Base-by-base conservation (phyloP, 495 filamentous ascomycete species). In the Aspergillus ellipticus region DNA sequence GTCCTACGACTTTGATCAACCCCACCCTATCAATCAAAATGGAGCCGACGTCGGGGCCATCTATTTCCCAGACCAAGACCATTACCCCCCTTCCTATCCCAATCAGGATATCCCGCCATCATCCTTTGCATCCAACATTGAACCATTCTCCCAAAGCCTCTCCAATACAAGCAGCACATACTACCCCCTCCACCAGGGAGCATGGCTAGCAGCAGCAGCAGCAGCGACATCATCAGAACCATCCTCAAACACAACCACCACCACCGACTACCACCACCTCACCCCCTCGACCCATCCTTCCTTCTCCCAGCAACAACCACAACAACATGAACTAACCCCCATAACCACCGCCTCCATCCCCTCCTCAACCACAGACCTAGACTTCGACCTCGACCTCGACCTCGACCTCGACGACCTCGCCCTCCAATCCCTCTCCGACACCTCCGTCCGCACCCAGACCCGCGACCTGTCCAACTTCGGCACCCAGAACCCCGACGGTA, bases 401-500 rank as follows among this genome's bases (percentile, higher is more conserved):
- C 50, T 45, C 42, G 49, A 52, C 31, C 42, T 53, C 42, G 35
- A 55, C 16, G 22, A 49, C 29, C 24, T 45, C 21, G 6, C 17
- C 26, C 28, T 15, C 39, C 35, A 56, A 15, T 29, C 33, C 45
- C 35, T 17, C 29, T 29, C 29, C 35, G 13, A 42, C 20, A 31
- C 47, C 45, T 22, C 11, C 45, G 11, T 6, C 53, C 19, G 13
- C 17, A 28, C 43, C 29, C 55, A 46, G 24, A 35, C 19, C 20
- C 43, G 47, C n/a, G 13, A 48, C 21, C 37, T 29, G 35, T 33
- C 35, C 21, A 42, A 29, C 63, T 75, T 71, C 55, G 72, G 72
- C 0, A 64, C 66, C 29, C 65, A 58, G 16, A 61, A 64, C 6
- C 54, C 58, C 4, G 69, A 73, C 6, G 68, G 67, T 0, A 64